Conservation (phyloP, 305 asterid genomes). For the Coffea humblotiana region DNA sequence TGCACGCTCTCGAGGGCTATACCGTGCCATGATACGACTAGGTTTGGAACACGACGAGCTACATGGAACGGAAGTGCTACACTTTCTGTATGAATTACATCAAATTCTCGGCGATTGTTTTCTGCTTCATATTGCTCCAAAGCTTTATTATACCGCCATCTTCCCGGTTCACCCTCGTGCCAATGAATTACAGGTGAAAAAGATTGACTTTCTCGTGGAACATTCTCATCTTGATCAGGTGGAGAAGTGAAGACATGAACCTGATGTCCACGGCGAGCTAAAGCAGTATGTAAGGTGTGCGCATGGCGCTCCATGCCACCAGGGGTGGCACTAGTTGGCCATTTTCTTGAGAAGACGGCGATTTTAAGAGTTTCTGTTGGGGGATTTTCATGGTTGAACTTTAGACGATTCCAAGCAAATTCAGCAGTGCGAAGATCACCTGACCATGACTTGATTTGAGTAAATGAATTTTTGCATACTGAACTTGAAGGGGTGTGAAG, state of each 20-base stretch:
- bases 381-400: constrained; percentile 25
- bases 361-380: constrained; percentile 43
- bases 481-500: constrained; percentile 62
- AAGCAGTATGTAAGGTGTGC: constrained; percentile 62
- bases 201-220: constrained; percentile 6
- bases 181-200: constrained; percentile 55
- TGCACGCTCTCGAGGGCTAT: constrained; percentile 86
- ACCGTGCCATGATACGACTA: constrained; percentile 89
- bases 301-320: constrained; percentile 99
- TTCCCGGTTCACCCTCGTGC: constrained; percentile 71
- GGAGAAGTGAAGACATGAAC: constrained; percentile 86
- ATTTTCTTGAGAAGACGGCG: constrained; percentile 89
- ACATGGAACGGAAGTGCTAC: constrained; percentile 72
- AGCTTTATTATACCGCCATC: constrained; percentile 76
- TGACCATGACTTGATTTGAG: constrained; percentile 45
- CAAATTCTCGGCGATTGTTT: constrained; percentile 42
- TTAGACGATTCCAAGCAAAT: constrained; percentile 71
- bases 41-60: constrained; percentile 50
- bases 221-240: neutral
- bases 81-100: constrained; percentile 81
- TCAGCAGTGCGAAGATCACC: constrained; percentile 71
- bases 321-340: constrained; percentile 69
- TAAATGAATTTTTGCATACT: constrained; percentile 40
- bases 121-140: constrained; percentile 71
- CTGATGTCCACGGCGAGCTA: constrained; percentile 67